Base-by-base conservation (phyloP, 2,329 filamentous ascomycete species). In the Gliomastix tumulicola region DNA sequence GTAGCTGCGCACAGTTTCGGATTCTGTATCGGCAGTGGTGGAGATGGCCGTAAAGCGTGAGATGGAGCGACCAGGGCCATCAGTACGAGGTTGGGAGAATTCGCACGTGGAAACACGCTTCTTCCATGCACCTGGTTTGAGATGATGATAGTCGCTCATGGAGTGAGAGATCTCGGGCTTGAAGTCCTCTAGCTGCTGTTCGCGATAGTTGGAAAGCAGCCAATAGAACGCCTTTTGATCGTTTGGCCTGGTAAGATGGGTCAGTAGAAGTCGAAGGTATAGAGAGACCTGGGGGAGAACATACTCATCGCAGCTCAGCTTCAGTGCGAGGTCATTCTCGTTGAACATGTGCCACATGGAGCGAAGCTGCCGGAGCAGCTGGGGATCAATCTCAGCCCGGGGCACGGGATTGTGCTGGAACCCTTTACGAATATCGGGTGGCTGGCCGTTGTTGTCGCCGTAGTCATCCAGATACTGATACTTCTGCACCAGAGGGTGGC, bases 191-290 rank as follows among this genome's bases (percentile, higher is more conserved):
- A 94, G 61, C 47, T 92, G 82, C 43, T 87, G 80, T 44, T 94
- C 81, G 31, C 86, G 77, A 56, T 95, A 94, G 56, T 82, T 84
- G 45, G 83, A 63, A 7, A 98, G 72, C 16, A 94, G 74, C 60
- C 80, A 84, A 59, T 97, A 98, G 59, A 97, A 96, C 46, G 90
- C 74, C 53, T 95, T 94, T 54, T 96, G 88, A 38, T 95, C 87
- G 45, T 94, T 97, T 5, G 76, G 69, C 44, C 84, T 90, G 21
- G n/a, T 33, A 30, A 42, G 30, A 32, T 16, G 7, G 7, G 15
- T 21, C 17, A 18, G 19, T 30, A 25, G 17, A 35, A 28, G 18
- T 21, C n/a, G n/a, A 28, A 28, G 25, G 7, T 4, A 9, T 13
- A 16, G 11, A n/a, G 25, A 16, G 13, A 28, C n/a, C 30, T 13